Conservation (phyloP, 768 basidiomycete genomes). For the Xanthoconium purpureum region DNA sequence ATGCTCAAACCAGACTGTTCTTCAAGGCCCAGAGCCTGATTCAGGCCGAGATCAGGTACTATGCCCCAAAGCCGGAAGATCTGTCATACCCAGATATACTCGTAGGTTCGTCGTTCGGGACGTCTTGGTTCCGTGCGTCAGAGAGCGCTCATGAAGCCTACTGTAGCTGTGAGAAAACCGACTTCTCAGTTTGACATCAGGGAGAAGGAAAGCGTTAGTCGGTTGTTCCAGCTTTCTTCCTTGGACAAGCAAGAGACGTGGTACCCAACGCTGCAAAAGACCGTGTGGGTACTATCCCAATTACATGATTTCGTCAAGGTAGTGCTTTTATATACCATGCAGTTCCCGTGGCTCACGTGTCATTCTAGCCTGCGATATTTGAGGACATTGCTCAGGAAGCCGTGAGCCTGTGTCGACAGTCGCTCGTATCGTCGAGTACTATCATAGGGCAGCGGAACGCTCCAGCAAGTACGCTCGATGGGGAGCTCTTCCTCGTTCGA, state of each 20-base stretch:
- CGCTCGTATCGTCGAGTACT: conserved; percentile 72
- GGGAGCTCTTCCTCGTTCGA: conserved; percentile 81
- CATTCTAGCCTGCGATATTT: conserved; percentile 83
- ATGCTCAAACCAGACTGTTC: conserved; percentile 92
- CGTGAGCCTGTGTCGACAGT: conserved; percentile 74
- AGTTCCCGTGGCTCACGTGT: neutral
- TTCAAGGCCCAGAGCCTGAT: conserved; percentile 95
- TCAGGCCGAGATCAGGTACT: conserved; percentile 84
- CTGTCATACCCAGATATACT: conserved; percentile 85
- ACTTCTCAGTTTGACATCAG: conserved; percentile 43
- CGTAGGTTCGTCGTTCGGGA: conserved; percentile 45
- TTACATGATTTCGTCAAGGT: conserved; percentile 93
- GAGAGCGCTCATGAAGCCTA: conserved; percentile 3
- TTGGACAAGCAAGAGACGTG: conserved; percentile 79
- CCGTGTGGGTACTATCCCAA: conserved; percentile 88
- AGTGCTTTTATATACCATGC: conserved; percentile 14
- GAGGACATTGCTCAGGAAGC: conserved; percentile 97
- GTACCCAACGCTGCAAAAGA: conserved; percentile 88
- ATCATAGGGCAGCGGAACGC: conserved; percentile 51
- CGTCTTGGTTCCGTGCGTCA: neutral
- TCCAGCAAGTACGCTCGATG: conserved; percentile 55
- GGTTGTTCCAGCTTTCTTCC: conserved; percentile 66
- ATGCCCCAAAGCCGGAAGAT: conserved; percentile 72
- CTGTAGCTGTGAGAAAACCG: conserved; percentile 46
- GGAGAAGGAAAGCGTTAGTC: conserved; percentile 70